These are phyloP conservation scores for Epichloe amarillans DNA, from an alignment of 2,329 filamentous ascomycete genomes.

Conservation along the genomic window DNA sequence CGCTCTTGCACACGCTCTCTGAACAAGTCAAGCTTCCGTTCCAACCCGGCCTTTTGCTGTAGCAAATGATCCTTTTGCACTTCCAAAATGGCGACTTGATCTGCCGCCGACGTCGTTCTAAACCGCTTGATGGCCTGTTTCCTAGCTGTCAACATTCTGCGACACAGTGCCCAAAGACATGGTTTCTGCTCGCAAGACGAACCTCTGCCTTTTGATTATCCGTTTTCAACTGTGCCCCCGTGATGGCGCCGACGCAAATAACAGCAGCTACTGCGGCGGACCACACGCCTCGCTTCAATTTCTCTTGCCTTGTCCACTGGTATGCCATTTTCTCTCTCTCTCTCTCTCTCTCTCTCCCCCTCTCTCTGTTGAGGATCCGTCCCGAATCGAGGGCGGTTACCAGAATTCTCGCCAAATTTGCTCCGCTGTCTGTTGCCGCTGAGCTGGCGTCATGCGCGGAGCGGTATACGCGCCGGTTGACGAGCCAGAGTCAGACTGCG, in stretches of 20 bases:
- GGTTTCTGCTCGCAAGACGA: not conserved
- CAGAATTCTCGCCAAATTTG: constrained; percentile 16
- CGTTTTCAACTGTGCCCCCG: constrained; percentile 35
- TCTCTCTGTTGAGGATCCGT: not conserved
- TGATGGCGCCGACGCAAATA: constrained; percentile 32
- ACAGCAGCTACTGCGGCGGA: constrained; percentile 34
- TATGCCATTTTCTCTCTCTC: not conserved
- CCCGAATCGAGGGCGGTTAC: constrained; percentile 6
- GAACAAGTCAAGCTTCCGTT: constrained; percentile 29
- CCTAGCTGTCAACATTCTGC: not conserved
- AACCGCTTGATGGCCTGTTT: constrained; percentile 23
- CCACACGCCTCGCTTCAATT: constrained; percentile 21
- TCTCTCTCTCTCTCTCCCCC: not conserved
- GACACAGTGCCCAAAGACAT: not conserved
- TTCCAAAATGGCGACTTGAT: constrained; percentile 33
- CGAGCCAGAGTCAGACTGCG: not conserved
- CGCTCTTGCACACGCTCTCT: constrained; percentile 25
- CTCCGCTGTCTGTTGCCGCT: constrained; percentile 12
- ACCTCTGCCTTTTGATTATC: constrained; percentile 34
- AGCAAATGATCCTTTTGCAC: constrained; percentile 26
- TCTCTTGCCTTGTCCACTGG: constrained; percentile 19
- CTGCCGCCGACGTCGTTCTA: constrained; percentile 24
- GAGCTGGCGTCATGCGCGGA: constrained; percentile 9
- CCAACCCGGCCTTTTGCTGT: constrained; percentile 24
- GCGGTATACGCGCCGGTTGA: not conserved